Conservation (phyloP, 139 green algal genomes). For the Chlorella sp. region DNA sequence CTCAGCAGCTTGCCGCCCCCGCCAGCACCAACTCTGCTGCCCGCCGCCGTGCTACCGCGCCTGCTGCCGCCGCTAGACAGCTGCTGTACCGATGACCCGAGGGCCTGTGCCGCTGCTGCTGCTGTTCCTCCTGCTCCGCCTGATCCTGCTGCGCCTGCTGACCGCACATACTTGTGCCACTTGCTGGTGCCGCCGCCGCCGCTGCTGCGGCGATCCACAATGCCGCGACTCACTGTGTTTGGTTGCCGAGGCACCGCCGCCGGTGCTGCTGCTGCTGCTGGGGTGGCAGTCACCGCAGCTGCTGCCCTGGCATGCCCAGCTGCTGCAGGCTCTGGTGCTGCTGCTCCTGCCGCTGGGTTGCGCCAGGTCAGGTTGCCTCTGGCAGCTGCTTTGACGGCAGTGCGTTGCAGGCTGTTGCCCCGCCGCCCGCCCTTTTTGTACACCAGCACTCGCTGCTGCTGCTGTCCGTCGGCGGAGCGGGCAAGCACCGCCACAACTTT, state of each 20-base stretch:
- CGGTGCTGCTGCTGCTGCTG: background rate
- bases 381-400: constrained; percentile 4
- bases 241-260: background rate
- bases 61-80: background rate
- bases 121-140: background rate
- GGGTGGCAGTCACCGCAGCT: background rate
- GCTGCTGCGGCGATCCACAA: no score
- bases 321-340: background rate
- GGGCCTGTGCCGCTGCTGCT: background rate
- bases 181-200: constrained; percentile 2
- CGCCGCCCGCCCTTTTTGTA: constrained; percentile 5
- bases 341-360: constrained; percentile 10
- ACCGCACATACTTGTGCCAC: constrained; percentile 41
- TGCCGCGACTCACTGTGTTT: background rate
- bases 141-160: background rate
- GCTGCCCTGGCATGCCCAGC: background rate
- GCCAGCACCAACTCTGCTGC: background rate
- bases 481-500: background rate
- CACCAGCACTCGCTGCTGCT: constrained; percentile 31
- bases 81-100: background rate
- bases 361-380: constrained; percentile 17
- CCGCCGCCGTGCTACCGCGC: background rate
- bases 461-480: background rate
- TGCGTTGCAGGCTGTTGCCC: constrained; percentile 23
- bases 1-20: constrained; percentile 38